Percentiles rank a stretch among this genome's conserved stretches.
phyloP scores from a whole-genome alignment of 2,329 filamentous ascomycete genomes.

The Pseudocercospora ulei region DNA sequence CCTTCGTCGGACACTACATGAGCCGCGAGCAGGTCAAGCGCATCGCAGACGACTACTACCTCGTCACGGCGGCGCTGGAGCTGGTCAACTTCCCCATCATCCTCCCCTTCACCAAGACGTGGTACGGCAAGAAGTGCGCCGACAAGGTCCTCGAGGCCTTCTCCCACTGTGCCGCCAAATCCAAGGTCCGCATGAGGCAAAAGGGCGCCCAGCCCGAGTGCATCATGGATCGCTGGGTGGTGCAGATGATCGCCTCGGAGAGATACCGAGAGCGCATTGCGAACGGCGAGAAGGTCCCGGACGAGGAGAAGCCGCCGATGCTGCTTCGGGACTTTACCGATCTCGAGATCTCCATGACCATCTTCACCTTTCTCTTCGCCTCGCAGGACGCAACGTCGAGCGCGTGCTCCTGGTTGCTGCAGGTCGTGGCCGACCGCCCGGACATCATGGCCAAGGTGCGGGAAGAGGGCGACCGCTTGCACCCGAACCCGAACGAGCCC shows the following conservation, averaged over 20 bases:
- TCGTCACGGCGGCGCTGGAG: constrained; percentile 89
- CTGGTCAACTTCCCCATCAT: constrained; percentile 98
- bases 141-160: constrained; percentile 89
- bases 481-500: constrained; percentile 24
- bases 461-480: constrained; percentile 51
- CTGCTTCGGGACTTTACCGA: constrained; percentile 83
- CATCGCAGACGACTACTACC: constrained; percentile 92
- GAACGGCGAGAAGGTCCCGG: constrained; percentile 57
- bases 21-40: constrained; percentile 81
- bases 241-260: constrained; percentile 76
- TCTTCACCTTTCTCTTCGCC: constrained; percentile 60
- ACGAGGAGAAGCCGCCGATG: constrained; percentile 68
- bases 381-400: constrained; percentile 95
- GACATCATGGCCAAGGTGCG: constrained; percentile 82
- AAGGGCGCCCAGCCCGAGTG: constrained; percentile 78
- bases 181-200: constrained; percentile 66
- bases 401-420: constrained; percentile 89
- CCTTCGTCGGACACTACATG: constrained; percentile 96
- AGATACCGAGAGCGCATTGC: constrained; percentile 69
- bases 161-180: constrained; percentile 81
- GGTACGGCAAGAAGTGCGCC: constrained; percentile 92
- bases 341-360: constrained; percentile 80
- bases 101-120: constrained; percentile 85
- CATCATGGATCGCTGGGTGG: constrained; percentile 93
- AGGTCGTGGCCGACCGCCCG: constrained; percentile 86